phyloP scores from a whole-genome alignment of 805 yeast species.

The Myxozyma sirexii region DNA sequence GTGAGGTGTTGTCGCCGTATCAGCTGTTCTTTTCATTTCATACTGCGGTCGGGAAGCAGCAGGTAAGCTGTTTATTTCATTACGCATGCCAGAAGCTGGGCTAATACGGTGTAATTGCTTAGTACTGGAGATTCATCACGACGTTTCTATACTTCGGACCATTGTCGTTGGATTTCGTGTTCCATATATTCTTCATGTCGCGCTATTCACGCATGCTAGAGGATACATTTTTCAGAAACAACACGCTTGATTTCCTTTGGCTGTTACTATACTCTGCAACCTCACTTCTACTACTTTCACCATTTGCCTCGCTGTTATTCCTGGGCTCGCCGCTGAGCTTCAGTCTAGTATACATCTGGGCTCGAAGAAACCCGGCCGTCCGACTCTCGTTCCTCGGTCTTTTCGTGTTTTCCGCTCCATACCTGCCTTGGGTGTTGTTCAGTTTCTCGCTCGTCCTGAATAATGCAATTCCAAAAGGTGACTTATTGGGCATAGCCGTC shows the following conservation, averaged over 20 bases:
- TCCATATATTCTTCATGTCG: slow-evolving; percentile 45
- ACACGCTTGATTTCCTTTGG: slow-evolving; percentile 48
- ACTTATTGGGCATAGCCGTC: slow-evolving; percentile 46
- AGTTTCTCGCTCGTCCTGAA: slow-evolving; percentile 37
- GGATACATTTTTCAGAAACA: slow-evolving; percentile 39
- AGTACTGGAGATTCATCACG: slow-evolving; percentile 49
- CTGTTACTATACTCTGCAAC: slow-evolving; percentile 42
- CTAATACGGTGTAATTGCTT: slow-evolving; percentile 14
- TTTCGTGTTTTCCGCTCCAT: slow-evolving; percentile 48
- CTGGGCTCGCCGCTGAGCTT: slow-evolving; percentile 47
- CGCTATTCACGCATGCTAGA: slow-evolving; percentile 49
- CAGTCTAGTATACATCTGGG: slow-evolving; percentile 51
- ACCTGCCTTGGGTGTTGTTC: slow-evolving; percentile 49
- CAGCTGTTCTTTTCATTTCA: slow-evolving; percentile 45
- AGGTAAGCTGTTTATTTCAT: slow-evolving; percentile 22
- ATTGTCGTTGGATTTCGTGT: slow-evolving; percentile 45
- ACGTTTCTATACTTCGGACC: slow-evolving; percentile 50
- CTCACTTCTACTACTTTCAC: slow-evolving; percentile 41
- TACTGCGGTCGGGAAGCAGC: slow-evolving; percentile 43
- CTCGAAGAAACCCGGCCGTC: slow-evolving; percentile 50
- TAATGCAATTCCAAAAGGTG: slow-evolving; percentile 35
- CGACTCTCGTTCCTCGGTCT: slow-evolving; percentile 49
- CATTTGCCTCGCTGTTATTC: slow-evolving; percentile 42
- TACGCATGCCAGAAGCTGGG: not conserved
- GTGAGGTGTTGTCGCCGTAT: slow-evolving; percentile 42